Percentiles rank a stretch among this genome's conserved stretches.
Conservation (phyloP, 106 monocot genomes). For the Cymbidium sinense region DNA sequence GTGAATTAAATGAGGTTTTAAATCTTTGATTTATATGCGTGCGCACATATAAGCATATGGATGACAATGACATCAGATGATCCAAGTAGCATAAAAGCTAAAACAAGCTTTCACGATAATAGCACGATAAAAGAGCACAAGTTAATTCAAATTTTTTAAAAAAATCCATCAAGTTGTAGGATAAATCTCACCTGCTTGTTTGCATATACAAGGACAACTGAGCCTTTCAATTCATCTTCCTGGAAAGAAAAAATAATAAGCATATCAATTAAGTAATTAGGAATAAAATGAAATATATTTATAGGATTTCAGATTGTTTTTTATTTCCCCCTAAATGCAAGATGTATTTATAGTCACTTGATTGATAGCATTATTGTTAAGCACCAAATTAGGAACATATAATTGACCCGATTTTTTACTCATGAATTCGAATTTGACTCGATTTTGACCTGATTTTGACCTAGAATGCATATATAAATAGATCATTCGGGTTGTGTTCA, state of each 20-base stretch:
- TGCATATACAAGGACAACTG: slow-evolving; percentile 89
- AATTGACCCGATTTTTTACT: too few species aligned
- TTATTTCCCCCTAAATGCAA: not conserved
- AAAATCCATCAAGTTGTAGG: not conserved
- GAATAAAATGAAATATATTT: not conserved
- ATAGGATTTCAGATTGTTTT: not conserved
- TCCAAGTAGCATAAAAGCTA: not conserved
- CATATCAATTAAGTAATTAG: slow-evolving; percentile 2
- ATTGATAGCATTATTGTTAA: not conserved
- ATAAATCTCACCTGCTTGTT: slow-evolving; percentile 78
- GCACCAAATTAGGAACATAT: not conserved
- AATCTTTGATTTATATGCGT: too few species aligned
- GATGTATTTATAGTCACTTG: not conserved
- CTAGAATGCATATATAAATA: too few species aligned
- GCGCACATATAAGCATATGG: too few species aligned
- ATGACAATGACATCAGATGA: not conserved
- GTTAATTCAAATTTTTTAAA: too few species aligned
- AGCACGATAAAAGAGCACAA: too few species aligned
- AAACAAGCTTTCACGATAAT: not conserved
- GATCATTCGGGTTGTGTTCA: too few species aligned
- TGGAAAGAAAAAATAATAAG: slow-evolving; percentile 21
- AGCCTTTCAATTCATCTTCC: slow-evolving; percentile 96
- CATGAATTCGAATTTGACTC: too few species aligned
- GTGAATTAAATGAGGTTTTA: too few species aligned
- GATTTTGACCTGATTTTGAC: too few species aligned